Evolutionary conservation across 345 rosid species (phyloP).

Genomic region (Sisymbrium altissimum): DNA sequence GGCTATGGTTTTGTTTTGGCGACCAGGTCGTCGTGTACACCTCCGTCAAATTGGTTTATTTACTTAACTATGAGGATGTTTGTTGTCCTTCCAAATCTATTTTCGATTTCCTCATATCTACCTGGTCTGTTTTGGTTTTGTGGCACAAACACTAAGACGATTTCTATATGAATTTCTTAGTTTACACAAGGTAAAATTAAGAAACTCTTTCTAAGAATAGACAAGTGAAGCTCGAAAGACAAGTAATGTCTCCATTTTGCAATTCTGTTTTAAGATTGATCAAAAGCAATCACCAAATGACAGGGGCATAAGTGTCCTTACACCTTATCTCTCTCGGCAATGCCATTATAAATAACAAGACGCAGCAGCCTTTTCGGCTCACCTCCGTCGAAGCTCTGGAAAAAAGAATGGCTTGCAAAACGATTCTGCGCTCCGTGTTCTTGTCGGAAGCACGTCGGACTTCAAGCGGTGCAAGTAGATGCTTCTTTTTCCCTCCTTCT

Average conservation of each 20-base stretch:
- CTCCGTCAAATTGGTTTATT: not conserved
- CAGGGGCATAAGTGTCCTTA: conserved; percentile 6
- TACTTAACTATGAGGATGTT: conserved; percentile 1
- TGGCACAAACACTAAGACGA: not conserved
- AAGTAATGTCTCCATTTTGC: no score
- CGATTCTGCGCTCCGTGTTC: conserved; percentile 56
- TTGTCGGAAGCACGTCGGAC: conserved; percentile 53
- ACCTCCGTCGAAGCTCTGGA: not conserved
- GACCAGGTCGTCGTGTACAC: not conserved
- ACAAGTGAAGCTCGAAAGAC: not conserved
- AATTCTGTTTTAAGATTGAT: no score
- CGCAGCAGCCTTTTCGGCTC: not conserved
- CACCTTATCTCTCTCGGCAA: not conserved
- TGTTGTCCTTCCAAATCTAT: not conserved
- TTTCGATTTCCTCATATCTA: not conserved
- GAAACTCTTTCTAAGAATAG: not conserved
- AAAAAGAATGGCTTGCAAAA: conserved; percentile 64
- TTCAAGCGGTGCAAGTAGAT: conserved; percentile 32
- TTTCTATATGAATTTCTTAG: not conserved
- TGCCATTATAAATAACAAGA: conserved; percentile 4
- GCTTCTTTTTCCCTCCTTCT: conserved; percentile 36
- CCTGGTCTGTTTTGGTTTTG: not conserved
- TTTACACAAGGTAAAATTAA: not conserved
- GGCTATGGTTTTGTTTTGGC: conserved; percentile 1
- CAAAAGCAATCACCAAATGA: not conserved